Base-by-base conservation (phyloP, 441 rosid species). In the Euphorbia schlechtendalii region DNA sequence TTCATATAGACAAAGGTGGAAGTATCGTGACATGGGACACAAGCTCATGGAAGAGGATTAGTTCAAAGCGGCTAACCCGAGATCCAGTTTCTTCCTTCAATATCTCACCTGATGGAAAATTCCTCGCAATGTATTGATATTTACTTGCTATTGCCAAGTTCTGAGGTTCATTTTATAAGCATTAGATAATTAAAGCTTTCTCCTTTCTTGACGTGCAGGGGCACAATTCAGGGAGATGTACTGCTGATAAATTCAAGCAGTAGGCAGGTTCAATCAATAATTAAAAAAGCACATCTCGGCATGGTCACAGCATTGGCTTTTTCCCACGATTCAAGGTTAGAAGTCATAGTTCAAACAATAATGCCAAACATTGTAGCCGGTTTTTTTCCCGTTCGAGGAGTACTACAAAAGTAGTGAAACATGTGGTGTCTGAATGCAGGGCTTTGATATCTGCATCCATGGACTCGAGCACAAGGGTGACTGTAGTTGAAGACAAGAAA, bases 401-500 rank as follows among this genome's bases (percentile, higher is more conserved):
- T 27, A 27, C 30, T 27, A 27, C 30, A 27, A 12, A 7, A 28
- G 28, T 45, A n/a, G n/a, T n/a, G 45, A 56, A 18, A 40, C 28
- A 69, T 74, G 67, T 56, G 53, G 28, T 61, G 60, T 68, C 53
- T 74, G 41, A 72, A 74, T 77, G 48, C 76, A 91, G 99, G 89
- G 82, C 89, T 52, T 70, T 91, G 79, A 73, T 85, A 51, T 91
- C 98, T 27, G 91, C 83, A 65, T 95, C 98, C 45, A 69, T 95
- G 78, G 99, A 92, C 80, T 89, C 98, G 4, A 95, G 98, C 75
- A 97, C 85, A 65, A 83, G 96, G 67, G 80, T 92, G 68, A 95
- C 93, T 1, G 54, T 68, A 57, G 78, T 91, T 36, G 77, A 83
- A 69, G 77, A 81, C 48, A 68, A 75, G 68, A 76, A 70, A 69